A percentile compares a stretch with the other conserved stretches of the same genome.
Conservation (phyloP, 2,329 filamentous ascomycete genomes). For the Ambrosiella beaveri region DNA sequence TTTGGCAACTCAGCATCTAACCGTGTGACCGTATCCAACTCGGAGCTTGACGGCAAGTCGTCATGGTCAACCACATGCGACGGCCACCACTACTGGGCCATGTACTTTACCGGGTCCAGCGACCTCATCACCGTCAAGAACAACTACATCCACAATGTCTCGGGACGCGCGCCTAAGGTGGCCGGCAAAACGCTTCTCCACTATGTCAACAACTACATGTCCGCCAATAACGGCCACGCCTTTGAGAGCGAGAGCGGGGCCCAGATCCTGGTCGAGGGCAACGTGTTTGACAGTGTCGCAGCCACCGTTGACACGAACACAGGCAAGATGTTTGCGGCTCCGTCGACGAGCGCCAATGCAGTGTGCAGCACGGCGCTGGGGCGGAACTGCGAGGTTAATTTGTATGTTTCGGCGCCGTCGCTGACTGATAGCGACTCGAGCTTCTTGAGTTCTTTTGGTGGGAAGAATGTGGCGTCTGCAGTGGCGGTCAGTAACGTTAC, state of each 20-base stretch:
- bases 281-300: conserved; percentile 37
- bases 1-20: conserved; percentile 34
- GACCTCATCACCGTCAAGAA: conserved; percentile 41
- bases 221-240: conserved; percentile 37
- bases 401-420: conserved; percentile 25
- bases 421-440: conserved; percentile 26
- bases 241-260: conserved; percentile 32
- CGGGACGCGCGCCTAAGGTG: conserved; percentile 40
- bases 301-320: conserved; percentile 22
- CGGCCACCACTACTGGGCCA: conserved; percentile 41
- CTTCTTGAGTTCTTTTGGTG: conserved; percentile 33
- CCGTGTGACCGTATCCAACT: conserved; percentile 43
- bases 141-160: conserved; percentile 43
- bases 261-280: conserved; percentile 37
- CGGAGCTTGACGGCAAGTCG: conserved; percentile 37
- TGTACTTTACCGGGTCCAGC: conserved; percentile 38
- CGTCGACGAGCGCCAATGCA: conserved; percentile 21
- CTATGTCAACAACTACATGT: conserved; percentile 46
- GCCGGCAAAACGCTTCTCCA: conserved; percentile 38
- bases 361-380: conserved; percentile 29
- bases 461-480: conserved; percentile 34
- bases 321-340: conserved; percentile 21
- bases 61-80: conserved; percentile 40
- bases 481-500: conserved; percentile 2
- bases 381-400: conserved; percentile 33